Base-by-base conservation (phyloP, 441 rosid species). In the Euphorbia neoarborescens region DNA sequence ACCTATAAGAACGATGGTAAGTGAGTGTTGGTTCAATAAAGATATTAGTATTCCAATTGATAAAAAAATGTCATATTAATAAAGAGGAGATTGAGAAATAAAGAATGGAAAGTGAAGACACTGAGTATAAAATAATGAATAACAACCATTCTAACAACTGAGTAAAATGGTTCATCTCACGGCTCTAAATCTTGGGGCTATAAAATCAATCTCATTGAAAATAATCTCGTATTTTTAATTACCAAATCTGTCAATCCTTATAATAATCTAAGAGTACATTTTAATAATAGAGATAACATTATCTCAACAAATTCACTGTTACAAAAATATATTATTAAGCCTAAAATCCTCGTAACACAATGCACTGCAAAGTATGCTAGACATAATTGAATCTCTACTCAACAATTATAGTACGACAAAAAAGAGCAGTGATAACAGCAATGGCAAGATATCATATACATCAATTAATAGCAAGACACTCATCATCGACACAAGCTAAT, bases 1-100 rank as follows among this genome's bases (percentile, higher is more conserved):
- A 68, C 65, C 68, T 62, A 73, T 8, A 12, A 66, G 34, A 70
- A 66, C 58, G 66, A 68, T 40, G 11, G 24, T 40, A 20, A 71
- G 46, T 13, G 28, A 5, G n/a, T 14, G 54, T 32, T 14, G 22
- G 9, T 17, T 40, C 24, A 22, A 24, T 38, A 0, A 28, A 48
- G 37, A 17, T 28, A 62, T 24, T 4, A 30, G 32, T 24, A 24
- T n/a, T 25, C 56, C 28, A 34, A 71, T 35, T 34, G 12, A 4
- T 37, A 28, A 25, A 53, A n/a, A 32, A 54, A 54, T 28, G 34
- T 46, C 38, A 46, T 19, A 50, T 30, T 17, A 28, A 17, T 13
- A 7, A 34, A 34, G 20, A 20, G 15, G 46, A 53, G 3, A 12
- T 3, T 25, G 44, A 62, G 24, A 40, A 15, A 15, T 48, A 14